Base-by-base conservation (phyloP, 352 stramenopile genomes). In the Globisporangium paddicum region DNA sequence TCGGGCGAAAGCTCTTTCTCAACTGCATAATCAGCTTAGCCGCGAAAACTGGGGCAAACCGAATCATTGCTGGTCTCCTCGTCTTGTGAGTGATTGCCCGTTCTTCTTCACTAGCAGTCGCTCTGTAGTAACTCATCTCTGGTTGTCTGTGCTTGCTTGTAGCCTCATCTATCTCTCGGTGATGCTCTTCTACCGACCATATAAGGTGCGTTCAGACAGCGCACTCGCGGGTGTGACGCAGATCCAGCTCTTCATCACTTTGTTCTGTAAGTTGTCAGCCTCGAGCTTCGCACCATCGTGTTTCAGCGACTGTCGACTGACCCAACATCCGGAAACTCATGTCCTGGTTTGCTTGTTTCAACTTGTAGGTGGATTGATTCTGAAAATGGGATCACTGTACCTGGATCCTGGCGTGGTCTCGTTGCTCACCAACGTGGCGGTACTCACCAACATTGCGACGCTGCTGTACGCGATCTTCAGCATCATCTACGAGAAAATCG, bases 121-220 rank as follows among this genome's bases (percentile, higher is more conserved):
- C 14, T 35, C 28, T 23, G 25, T n/a, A 5, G 18, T 23, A 23
- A 6, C 55, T 50, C n/a, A 35, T 9, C 7, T 57, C 1, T 37
- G 23, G 28, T 6, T 28, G 26, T 37, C 23, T 54, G 32, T 26
- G n/a, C 14, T 34, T 40, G 23, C 50, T 38, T 45, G 1, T 51
- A 92, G 79, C 30, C 70, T 92, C 23, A 71, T 83, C n/a, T 92
- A 89, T 60, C 71, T 92, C 23, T 86, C 79, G 2, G 71, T 89
- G 3, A 77, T 90, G 72, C 65, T 92, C 42, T 89, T 89, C 55
- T 82, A 74, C 35, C 66, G 90, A 55, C 82, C 82, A 11, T 90
- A 82, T 59, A 82, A 81, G 47, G 71, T 87, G 5, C 56, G 51
- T 4, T 87, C 79, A 0, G 79, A 92, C 44, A 90, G 76, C 54